These are phyloP conservation scores for Aspergillus fischeri DNA, from an alignment of 2,329 filamentous ascomycete species.

Conservation along the genomic window DNA sequence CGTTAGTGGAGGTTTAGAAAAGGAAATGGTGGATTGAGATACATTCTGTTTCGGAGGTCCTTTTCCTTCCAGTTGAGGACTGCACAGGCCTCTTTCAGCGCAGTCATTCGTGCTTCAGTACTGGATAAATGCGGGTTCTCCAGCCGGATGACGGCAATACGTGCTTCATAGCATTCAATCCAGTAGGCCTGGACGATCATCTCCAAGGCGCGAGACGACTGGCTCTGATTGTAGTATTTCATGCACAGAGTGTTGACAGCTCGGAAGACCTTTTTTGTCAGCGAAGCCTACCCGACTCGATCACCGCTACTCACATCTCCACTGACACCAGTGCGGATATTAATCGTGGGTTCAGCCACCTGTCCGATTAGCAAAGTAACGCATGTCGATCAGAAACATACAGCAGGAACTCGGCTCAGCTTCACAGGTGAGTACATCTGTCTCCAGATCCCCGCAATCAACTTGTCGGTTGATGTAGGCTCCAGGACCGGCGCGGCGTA, in stretches of 20 bases:
- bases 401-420: constrained; percentile 13
- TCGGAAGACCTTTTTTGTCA: constrained; percentile 15
- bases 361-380: neutral
- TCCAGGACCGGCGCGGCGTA: constrained; percentile 40
- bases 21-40: neutral
- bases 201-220: constrained; percentile 54
- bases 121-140: constrained; percentile 39
- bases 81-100: constrained; percentile 51
- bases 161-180: constrained; percentile 53
- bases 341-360: constrained; percentile 9
- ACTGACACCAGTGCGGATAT: constrained; percentile 17
- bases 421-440: constrained; percentile 37
- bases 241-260: constrained; percentile 20
- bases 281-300: no score
- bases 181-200: constrained; percentile 57
- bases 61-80: constrained; percentile 56
- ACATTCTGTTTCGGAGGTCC: constrained; percentile 49
- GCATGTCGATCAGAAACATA: constrained; percentile 1
- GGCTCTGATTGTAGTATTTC: constrained; percentile 40
- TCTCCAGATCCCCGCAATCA: constrained; percentile 49
- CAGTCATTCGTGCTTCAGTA: constrained; percentile 49
- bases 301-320: constrained; percentile 8
- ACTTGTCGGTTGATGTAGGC: constrained; percentile 46
- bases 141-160: constrained; percentile 42
- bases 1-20: neutral